Conservation (phyloP, 257 asterid species). For the Jacaranda mimosifolia region DNA sequence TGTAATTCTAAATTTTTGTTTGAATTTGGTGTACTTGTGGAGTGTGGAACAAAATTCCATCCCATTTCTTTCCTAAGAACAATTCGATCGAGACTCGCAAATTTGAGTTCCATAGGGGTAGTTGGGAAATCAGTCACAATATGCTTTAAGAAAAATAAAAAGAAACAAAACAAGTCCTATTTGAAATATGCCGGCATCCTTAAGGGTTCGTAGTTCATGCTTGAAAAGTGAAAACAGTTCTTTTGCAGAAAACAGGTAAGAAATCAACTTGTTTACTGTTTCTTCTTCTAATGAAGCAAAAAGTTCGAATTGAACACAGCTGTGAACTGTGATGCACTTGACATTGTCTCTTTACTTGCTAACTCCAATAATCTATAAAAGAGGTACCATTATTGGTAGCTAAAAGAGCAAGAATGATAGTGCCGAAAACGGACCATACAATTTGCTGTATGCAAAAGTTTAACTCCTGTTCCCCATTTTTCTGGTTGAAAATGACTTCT, state of each 20-base stretch:
- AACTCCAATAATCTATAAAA: constrained; percentile 11
- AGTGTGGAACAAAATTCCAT: too few species aligned
- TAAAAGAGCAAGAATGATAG: constrained; percentile 10
- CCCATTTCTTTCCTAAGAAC: too few species aligned
- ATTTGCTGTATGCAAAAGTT: background rate
- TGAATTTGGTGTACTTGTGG: too few species aligned
- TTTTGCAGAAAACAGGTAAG: background rate
- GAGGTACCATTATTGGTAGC: constrained; percentile 25
- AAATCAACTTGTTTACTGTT: constrained; percentile 25
- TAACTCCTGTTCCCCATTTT: background rate
- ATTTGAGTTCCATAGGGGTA: too few species aligned
- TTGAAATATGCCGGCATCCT: too few species aligned
- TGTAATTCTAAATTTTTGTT: too few species aligned
- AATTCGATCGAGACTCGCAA: too few species aligned
- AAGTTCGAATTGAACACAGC: constrained; percentile 35
- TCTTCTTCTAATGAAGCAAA: constrained; percentile 29
- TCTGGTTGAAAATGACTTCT: constrained; percentile 13
- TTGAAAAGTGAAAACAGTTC: too few species aligned
- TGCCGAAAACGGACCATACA: constrained; percentile 9
- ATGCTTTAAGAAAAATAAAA: too few species aligned
- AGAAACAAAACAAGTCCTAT: too few species aligned
- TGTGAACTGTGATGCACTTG: constrained; percentile 48
- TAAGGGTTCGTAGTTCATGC: too few species aligned
- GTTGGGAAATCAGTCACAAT: too few species aligned
- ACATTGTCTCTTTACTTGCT: background rate